Base-by-base conservation (phyloP, 2,329 filamentous ascomycete genomes). In the Sphaerulina musiva region DNA sequence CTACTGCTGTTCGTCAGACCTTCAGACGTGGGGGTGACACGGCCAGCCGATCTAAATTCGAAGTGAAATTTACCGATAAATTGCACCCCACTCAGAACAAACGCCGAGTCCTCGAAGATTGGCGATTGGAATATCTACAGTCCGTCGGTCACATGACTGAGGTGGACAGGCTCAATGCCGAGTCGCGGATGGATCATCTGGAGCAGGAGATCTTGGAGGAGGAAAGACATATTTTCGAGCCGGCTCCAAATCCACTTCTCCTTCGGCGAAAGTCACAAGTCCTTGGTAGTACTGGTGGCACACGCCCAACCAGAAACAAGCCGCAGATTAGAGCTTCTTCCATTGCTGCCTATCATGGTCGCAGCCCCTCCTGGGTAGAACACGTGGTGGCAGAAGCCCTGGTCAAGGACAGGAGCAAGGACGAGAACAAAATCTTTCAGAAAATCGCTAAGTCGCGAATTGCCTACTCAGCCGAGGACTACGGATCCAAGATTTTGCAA, bases 381-480 rank as follows among this genome's bases (percentile, higher is more conserved):
- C 36, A 14, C 1, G 36, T 9, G 11, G 3, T 12, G 10, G 36
- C 1, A 14, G 23, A 44, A 14, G 8, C 32, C 6, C 2, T 8
- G 8, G 9, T 36, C 41, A 12, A 38, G 7, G 41, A 34, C 26
- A 44, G 29, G 38, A 14, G 23, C 4, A 20, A 42, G 40, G 40
- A 17, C 4, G 40, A 51, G 23, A 36, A 42, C 14, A 17, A 17
- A 6, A 43, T 58, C 5, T 10, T 29, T 8, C 20, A 48, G 6
- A 56, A 58, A 43, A 58, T 58, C 49, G 45, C 48, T 20, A 20
- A 14, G 3, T 53, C 53, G 5, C 48, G 48, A 26, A 11, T 42
- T 7, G 39, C 17, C 12, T 41, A 42, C 12, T 51, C 44, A 10
- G 14, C 45, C 29, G 48, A 26, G 11, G 6, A 44, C 32, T 46